A percentile compares a stretch with the other conserved stretches of the same genome.
Evolutionary conservation across 2,329 filamentous ascomycete species (phyloP).

Genomic region (Colletotrichum truncatum): DNA sequence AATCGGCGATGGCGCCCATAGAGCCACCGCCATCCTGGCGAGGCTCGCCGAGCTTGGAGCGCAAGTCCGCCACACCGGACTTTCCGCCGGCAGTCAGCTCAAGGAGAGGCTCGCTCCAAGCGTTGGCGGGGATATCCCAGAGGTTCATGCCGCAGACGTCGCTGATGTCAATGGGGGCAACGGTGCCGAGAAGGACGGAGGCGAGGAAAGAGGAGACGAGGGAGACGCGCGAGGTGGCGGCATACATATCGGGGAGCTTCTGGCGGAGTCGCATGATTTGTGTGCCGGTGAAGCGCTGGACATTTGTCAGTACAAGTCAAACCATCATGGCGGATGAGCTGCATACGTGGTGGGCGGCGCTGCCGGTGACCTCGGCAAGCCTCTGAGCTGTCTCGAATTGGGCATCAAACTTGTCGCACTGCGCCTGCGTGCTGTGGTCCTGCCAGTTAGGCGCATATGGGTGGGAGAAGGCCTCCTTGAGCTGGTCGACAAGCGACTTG

Average conservation of each 20-base stretch:
- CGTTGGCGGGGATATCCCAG: conserved; percentile 83
- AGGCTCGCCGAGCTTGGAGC: conserved; percentile 82
- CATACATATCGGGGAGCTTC: conserved; percentile 83
- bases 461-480: conserved; percentile 79
- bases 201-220: conserved; percentile 96
- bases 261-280: conserved; percentile 91
- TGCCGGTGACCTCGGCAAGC: conserved; percentile 85
- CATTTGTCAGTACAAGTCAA: conserved; percentile 29
- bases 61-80: conserved; percentile 69
- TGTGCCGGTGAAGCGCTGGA: conserved; percentile 91
- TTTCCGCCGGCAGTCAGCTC: conserved; percentile 74
- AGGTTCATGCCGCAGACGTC: conserved; percentile 98
- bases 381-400: conserved; percentile 71
- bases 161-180: conserved; percentile 91
- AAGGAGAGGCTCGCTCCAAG: conserved; percentile 80
- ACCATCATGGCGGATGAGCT: too few species aligned
- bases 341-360: conserved; percentile 92
- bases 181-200: conserved; percentile 83
- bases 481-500: conserved; percentile 75
- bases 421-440: conserved; percentile 90
- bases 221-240: conserved; percentile 83
- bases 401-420: conserved; percentile 89
- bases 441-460: conserved; percentile 97
- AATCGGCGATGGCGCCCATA: conserved; percentile 78
- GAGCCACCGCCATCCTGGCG: conserved; percentile 81